Conservation (phyloP, 2,329 filamentous ascomycete species). For the Colletotrichum salicis region DNA sequence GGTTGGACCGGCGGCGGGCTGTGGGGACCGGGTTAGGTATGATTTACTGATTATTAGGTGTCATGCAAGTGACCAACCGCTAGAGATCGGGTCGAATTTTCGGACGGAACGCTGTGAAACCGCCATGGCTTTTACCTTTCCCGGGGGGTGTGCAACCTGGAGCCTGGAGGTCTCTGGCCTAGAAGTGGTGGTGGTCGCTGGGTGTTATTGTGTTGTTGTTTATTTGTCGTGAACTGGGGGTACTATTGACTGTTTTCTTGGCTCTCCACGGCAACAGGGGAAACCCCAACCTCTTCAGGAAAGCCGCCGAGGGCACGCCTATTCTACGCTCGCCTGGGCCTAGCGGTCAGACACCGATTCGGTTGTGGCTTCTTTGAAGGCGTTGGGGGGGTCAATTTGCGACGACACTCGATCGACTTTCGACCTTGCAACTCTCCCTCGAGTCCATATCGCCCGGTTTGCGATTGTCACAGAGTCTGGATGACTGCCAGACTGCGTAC, state of each 20-base stretch:
- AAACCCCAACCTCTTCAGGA: neutral
- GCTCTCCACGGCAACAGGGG: constrained; percentile 28
- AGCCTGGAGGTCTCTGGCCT: too few species aligned
- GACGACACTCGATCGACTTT: constrained; percentile 14
- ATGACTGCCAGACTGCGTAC: neutral
- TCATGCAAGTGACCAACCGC: constrained; percentile 24
- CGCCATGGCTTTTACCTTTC: neutral
- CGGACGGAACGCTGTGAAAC: constrained; percentile 7
- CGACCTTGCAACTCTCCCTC: neutral
- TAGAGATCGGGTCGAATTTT: constrained; percentile 19
- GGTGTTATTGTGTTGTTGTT: constrained; percentile 22
- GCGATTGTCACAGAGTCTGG: neutral
- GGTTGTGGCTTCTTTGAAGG: constrained; percentile 2
- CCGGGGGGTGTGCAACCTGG: neutral
- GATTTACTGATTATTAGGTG: constrained; percentile 4
- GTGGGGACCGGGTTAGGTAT: neutral
- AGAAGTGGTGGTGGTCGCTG: too few species aligned
- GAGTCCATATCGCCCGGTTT: neutral
- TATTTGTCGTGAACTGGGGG: neutral
- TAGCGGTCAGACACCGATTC: constrained; percentile 25
- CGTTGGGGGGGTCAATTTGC: constrained; percentile 28
- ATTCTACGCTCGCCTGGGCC: neutral
- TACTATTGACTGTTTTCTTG: neutral
- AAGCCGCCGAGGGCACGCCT: neutral
- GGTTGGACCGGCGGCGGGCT: neutral